A percentile compares a stretch with the other conserved stretches of the same genome.
These are phyloP conservation scores for Primulina tabacum DNA, from an alignment of 257 asterid species.

Conservation along the genomic window DNA sequence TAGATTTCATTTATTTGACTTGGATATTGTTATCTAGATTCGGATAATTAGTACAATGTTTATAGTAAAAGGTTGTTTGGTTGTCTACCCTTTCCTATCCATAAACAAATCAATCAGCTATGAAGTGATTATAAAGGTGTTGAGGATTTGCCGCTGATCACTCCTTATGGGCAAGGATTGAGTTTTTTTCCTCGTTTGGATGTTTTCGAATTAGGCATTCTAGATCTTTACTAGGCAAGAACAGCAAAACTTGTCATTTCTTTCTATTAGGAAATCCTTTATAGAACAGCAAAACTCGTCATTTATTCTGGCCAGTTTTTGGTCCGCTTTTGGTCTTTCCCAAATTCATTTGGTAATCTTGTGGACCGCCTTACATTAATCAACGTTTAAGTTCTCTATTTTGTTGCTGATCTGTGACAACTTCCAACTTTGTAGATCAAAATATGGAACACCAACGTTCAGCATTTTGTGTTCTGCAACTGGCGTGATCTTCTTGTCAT, in stretches of 20 bases:
- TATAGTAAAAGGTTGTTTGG: not conserved
- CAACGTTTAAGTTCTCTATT: not conserved
- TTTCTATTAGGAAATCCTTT: not conserved
- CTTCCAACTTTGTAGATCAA: conserved; percentile 52
- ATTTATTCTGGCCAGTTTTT: not conserved
- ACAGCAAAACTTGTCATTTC: not conserved
- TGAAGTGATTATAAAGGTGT: not conserved
- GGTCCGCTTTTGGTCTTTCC: not conserved
- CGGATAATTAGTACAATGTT: not conserved
- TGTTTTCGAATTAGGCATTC: too few species aligned
- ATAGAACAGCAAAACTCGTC: not conserved
- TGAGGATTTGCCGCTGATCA: not conserved
- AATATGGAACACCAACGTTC: conserved; percentile 82
- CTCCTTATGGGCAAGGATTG: not conserved
- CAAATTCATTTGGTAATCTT: not conserved
- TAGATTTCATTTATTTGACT: not conserved
- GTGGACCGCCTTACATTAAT: not conserved
- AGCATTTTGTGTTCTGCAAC: conserved; percentile 89
- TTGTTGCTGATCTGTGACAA: not conserved
- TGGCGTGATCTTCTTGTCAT: conserved; percentile 76
- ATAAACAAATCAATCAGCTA: not conserved
- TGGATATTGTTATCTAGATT: not conserved
- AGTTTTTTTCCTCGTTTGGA: not conserved
- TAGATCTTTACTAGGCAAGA: not conserved
- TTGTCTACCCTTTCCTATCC: not conserved